Conservation (phyloP, 805 yeast genomes). For the Ogataea salicorniae region DNA sequence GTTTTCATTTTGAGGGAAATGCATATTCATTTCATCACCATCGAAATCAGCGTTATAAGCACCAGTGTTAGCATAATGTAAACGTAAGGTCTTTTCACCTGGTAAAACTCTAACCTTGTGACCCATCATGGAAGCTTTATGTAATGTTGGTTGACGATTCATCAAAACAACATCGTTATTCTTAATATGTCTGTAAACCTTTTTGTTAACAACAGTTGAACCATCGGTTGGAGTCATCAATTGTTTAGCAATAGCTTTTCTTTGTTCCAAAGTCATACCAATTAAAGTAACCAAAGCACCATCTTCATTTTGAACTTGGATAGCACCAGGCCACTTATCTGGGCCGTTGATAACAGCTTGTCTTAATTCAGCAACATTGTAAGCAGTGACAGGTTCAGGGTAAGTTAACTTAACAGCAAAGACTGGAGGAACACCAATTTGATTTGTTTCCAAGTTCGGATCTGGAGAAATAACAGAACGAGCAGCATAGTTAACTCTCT, state of each 20-base stretch:
- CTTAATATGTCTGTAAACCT: constrained; percentile 89
- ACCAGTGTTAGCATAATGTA: constrained; percentile 98
- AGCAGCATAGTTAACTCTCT: constrained; percentile 98
- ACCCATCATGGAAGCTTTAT: constrained; percentile 99
- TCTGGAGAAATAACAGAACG: constrained; percentile 99
- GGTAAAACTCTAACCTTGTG: constrained; percentile 96
- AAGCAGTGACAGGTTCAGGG: constrained; percentile 96
- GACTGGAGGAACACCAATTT: constrained; percentile 98
- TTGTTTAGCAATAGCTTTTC: constrained; percentile 93
- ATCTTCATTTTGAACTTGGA: constrained; percentile 92
- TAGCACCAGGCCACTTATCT: constrained; percentile 98
- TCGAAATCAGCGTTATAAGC: constrained; percentile 99
- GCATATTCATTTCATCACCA: constrained; percentile 99
- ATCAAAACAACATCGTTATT: constrained; percentile 93
- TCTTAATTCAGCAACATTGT: constrained; percentile 85
- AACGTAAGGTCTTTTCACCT: constrained; percentile 91
- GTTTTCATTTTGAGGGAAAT: constrained; percentile 96
- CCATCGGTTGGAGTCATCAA: constrained; percentile 75
- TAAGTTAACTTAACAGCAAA: constrained; percentile 93
- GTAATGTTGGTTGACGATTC: constrained; percentile 99
- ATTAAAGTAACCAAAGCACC: constrained; percentile 76
- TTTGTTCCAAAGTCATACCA: constrained; percentile 89
- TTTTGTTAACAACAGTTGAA: constrained; percentile 71
- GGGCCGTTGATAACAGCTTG: constrained; percentile 98
- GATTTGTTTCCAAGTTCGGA: constrained; percentile 96